Evolutionary conservation across 805 yeast species (phyloP).

Genomic region (Teunomyces stri): DNA sequence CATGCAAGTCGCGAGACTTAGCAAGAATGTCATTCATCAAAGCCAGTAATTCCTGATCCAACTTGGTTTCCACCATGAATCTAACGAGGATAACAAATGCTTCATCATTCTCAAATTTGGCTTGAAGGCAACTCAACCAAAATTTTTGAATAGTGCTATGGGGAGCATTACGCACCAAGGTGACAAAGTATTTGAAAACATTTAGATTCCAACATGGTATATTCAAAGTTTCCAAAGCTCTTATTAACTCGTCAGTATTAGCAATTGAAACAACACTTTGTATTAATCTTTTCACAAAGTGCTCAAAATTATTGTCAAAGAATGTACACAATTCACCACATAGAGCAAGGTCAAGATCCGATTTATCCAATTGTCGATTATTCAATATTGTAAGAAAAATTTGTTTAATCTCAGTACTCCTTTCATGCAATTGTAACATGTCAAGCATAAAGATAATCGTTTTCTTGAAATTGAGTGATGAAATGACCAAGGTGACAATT

Average conservation of each 20-base stretch:
- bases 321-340: constrained; percentile 20
- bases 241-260: constrained; percentile 25
- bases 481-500: constrained; percentile 10
- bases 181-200: constrained; percentile 30
- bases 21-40: constrained; percentile 17
- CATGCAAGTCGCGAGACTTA: constrained; percentile 11
- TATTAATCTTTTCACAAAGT: constrained; percentile 31
- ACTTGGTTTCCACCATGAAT: constrained; percentile 23
- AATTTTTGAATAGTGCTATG: constrained; percentile 24
- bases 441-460: constrained; percentile 7
- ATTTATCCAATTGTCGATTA: constrained; percentile 16
- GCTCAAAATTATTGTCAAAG: constrained; percentile 19
- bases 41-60: constrained; percentile 23
- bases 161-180: constrained; percentile 37
- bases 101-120: constrained; percentile 15
- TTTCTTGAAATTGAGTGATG: constrained; percentile 6
- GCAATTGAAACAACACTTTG: constrained; percentile 30
- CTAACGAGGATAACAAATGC: constrained; percentile 17
- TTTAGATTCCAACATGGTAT: constrained; percentile 29
- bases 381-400: constrained; percentile 18
- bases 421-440: constrained; percentile 2
- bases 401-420: constrained; percentile 10
- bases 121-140: constrained; percentile 19
- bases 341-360: constrained; percentile 16
- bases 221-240: constrained; percentile 16